Base-by-base conservation (phyloP, 2,329 filamentous ascomycete genomes). In the Alternaria dauci region DNA sequence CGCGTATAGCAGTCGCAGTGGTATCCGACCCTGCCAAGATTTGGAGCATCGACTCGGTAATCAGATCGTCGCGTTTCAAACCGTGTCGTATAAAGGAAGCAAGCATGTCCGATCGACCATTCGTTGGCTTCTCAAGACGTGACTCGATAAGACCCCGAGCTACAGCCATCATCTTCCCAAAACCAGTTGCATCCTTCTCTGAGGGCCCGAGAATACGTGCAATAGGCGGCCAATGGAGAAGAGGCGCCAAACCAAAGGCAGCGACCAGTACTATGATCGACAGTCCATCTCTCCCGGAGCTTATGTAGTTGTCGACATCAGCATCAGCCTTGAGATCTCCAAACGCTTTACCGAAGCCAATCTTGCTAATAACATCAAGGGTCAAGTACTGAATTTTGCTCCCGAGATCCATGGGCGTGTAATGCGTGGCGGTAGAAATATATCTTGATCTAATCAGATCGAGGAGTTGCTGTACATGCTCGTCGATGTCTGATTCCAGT, bases 21-120 rank as follows among this genome's bases (percentile, higher is more conserved):
- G 85, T 87, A 60, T 88, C 86, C 1, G 84, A 84, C 3, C 86
- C 86, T 5, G 85, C 86, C 7, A 85, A 75, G 26, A 83, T 82
- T 55, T 83, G 81, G 5, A 80, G 75, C 8, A 82, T 57, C 2
- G 78, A 78, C 58, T 83, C 81, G 4, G 68, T 55, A 66, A 79
- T 63, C 75, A 82, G 43, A 72, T 77, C 73, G 61, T 70, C 79
- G 69, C 34, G 61, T 1, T 71, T 76, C 12, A 84, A 68, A 67
- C 78, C 80, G 52, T 82, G 80, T 12, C 76, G 76, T 61, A 85
- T 79, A 62, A 86, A 86, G 0, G 82, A 81, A 4, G 79, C 81
- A 4, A 87, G 76, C 84, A 87, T 87, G 60, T 87, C 85, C 6
- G 74, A 74, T 7, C 79, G 75, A 62, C 84, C 78, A 4, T 76